Evolutionary conservation across 352 stramenopile genomes (phyloP).

Genomic region (Globisporangium perplexum): DNA sequence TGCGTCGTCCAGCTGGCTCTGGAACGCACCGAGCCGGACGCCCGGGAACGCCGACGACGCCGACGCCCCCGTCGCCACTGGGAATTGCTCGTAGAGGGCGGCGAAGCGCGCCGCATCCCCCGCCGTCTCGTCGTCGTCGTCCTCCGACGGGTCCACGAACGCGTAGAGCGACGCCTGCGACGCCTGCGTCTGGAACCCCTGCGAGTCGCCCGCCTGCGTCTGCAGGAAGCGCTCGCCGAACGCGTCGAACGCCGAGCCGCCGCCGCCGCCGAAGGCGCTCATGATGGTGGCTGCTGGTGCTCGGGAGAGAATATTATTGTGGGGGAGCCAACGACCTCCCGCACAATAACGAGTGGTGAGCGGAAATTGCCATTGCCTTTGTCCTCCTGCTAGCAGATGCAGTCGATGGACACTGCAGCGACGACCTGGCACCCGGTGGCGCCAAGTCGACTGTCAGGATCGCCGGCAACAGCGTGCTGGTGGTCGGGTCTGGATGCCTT

Average conservation of each 20-base stretch:
- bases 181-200: constrained; percentile 43
- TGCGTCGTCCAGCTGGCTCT: constrained; percentile 28
- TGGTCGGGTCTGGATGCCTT: too few species aligned
- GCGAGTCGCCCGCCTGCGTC: constrained; percentile 22
- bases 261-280: background rate
- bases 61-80: constrained; percentile 2
- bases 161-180: constrained; percentile 50
- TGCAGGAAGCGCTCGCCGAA: constrained; percentile 46
- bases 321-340: too few species aligned
- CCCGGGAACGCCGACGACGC: constrained; percentile 2
- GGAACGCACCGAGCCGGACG: constrained; percentile 18
- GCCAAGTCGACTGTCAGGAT: too few species aligned
- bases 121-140: constrained; percentile 11
- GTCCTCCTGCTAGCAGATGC: too few species aligned
- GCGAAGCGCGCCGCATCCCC: constrained; percentile 21
- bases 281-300: too few species aligned
- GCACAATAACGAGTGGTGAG: too few species aligned
- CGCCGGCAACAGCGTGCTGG: too few species aligned
- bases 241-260: constrained; percentile 26
- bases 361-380: too few species aligned
- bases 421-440: too few species aligned
- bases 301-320: too few species aligned
- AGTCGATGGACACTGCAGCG: too few species aligned
- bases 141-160: constrained; percentile 58
- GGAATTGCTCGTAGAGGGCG: constrained; percentile 69